Base-by-base conservation (phyloP, 495 filamentous ascomycete species). In the Penicillium salamii region DNA sequence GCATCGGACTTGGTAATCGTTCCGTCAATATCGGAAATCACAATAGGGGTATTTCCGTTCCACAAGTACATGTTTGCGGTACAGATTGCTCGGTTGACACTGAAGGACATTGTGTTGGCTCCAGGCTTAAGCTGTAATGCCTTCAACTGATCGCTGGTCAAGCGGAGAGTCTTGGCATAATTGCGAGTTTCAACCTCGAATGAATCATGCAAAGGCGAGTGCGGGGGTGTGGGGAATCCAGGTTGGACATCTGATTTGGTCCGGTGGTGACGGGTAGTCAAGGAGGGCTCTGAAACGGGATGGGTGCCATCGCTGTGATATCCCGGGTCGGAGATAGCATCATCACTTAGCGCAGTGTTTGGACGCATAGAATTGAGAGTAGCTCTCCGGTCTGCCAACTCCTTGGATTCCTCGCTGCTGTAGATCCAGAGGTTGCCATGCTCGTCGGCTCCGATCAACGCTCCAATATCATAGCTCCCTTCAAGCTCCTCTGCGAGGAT, bases 1-100 rank as follows among this genome's bases (percentile, higher is more conserved):
- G 91, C 93, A 73, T 99, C 93, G 5, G 92, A 96, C 74, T 97
- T 99, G 38, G 93, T 99, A 56, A 99, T 99, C 17, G 93, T 99
- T 18, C 93, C 93, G 71, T 99, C 93, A 57, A 99, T 96, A 69
- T 99, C 93, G 11, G 91, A 97, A 53, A 99, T 96, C 19, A 99
- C 92, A 41, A 97, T 90, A 0, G 93, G 95, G 0, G 83, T 84
- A 54, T 93, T 88, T 50, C 91, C 80, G 55, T 79, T 84, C 93
- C 93, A 97, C 46, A 92, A 78, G 57, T 87, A 99, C 87, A 99
- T 96, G 53, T 77, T 85, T 2, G 91, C 95, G 28, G 82, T 81
- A 69, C 95, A 97, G 0, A 88, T 95, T 1, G 95, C 91, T 50
- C 88, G 79, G 67, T 97, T 97, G 36, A 99, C 93, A 24, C 86